Base-by-base conservation (phyloP, 495 filamentous ascomycete genomes). In the Penicillium paxilli region DNA sequence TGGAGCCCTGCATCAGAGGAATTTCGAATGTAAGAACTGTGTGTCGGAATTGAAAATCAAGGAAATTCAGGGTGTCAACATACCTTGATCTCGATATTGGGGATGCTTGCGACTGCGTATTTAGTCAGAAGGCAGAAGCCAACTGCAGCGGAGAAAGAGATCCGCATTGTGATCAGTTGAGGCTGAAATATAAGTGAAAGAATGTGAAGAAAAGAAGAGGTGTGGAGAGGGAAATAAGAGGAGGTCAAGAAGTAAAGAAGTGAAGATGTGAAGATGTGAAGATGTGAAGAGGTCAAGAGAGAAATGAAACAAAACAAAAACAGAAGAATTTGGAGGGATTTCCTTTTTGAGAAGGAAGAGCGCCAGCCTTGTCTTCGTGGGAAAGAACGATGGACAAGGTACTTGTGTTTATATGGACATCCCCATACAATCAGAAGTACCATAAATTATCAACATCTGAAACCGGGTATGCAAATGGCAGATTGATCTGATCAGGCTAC, bases 1-100 rank as follows among this genome's bases (percentile, higher is more conserved):
- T 87, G 42, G 80, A 83, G 20, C 85, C 85, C 84, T 86, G 17
- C 17, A n/a, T 5, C 1, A 9, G 1, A 32, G 1, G 8, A 38
- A 4, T 5, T 38, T 7, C 8, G 1, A 38, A 19, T 5, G n/a
- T 38, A 1, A 38, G 35, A 38, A 37, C 0, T 4, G 5, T 5
- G n/a, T 9, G 8, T 19, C 1, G n/a, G n/a, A n/a, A 2, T n/a
- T 9, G n/a, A 32, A 16, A 5, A 8, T 38, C 35, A 12, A 19
- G 12, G 0, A 6, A 3, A 9, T 3, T 38, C 35, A 7, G 12
- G 17, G 16, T 5, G n/a, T 5, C 17, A 0, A 42, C 40, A 22
- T 1, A n/a, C 40, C 40, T 42, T 42, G 20, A 42, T 42, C 12
- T 42, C 40, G 21, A 42, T 24, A 14, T 21, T 23, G 17, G 40